A percentile compares a stretch with the other conserved stretches of the same genome.
phyloP scores from a whole-genome alignment of 345 rosid genomes.

The Salix udensis region DNA sequence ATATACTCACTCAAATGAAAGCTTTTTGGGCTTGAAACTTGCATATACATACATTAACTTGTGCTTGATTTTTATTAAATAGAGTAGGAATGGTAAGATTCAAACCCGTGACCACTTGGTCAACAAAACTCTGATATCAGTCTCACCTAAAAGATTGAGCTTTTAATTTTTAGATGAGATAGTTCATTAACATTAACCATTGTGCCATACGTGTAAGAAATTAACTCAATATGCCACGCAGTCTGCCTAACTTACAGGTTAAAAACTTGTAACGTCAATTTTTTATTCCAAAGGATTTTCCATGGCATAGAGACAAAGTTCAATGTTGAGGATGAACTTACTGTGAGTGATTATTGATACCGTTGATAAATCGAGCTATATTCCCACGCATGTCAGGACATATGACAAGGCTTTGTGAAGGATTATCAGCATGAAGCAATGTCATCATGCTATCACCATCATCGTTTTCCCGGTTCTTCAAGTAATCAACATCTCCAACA shows the following conservation, averaged over 20 bases:
- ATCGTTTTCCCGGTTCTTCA: slow-evolving; percentile 23
- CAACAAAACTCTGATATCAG: too few relatives aligned
- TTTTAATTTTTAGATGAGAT: too few relatives aligned
- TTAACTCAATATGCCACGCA: background rate
- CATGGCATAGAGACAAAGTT: background rate
- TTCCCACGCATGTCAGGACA: slow-evolving; percentile 30
- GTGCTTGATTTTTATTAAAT: too few relatives aligned
- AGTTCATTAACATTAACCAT: too few relatives aligned
- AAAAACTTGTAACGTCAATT: background rate
- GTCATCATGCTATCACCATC: slow-evolving; percentile 34
- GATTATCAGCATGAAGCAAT: slow-evolving; percentile 24
- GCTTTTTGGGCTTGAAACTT: too few relatives aligned
- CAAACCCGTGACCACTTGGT: fast-evolving
- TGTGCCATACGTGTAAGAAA: background rate
- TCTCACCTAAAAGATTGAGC: too few relatives aligned
- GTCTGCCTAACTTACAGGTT: background rate
- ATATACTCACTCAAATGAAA: too few relatives aligned
- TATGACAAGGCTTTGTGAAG: slow-evolving; percentile 23
- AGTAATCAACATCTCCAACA: slow-evolving; percentile 16
- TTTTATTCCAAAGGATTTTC: background rate
- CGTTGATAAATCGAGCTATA: slow-evolving; percentile 31
- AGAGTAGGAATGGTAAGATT: too few relatives aligned
- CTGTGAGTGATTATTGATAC: slow-evolving; percentile 28
- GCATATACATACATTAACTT: fast-evolving
- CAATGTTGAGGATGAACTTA: slow-evolving; percentile 6